Base-by-base conservation (phyloP, 306 rosid species). In the Parietaria judaica region DNA sequence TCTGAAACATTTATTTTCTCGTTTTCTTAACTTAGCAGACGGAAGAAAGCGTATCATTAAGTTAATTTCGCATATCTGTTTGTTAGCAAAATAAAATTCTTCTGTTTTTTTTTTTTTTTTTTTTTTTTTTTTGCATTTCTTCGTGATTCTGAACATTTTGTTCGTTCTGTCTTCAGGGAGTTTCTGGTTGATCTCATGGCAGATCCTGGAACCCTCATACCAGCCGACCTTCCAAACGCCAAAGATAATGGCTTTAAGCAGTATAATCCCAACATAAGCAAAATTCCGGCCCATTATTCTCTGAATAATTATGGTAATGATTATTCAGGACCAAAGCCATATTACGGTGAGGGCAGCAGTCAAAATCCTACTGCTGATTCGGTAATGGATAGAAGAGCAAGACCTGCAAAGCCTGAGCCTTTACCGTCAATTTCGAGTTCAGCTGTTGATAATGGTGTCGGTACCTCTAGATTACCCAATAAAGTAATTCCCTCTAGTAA, bases 171-270 rank as follows among this genome's bases (percentile, higher is more conserved):
- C 73, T 78, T 74, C 88, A 94, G 99, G 88, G 99, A 94, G 80
- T 94, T 82, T 84, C 79, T 94, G 83, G 95, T 94, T 81, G 99
- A 94, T 82, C 90, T 94, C 70, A 94, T 94, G 99, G 95, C 87
- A 70, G 97, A 87, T 64, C 99, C 99, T 60, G 99, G 99, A 74
- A 84, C 90, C 13, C 90, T 94, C 61, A 73, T 94, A 68, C 99
- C 99, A 41, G 84, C 87, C 69, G 99, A 94, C 70, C 69, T 76
- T 70, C 80, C 74, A 73, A 94, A 58, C 69, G 74, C 80, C 54
- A 84, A 74, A 63, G 99, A 86, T 47, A 68, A 72, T 58, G 61
- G 70, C 60, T 67, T 74, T 39, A 86, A 70, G 79, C 70, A 91
- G 51, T 77, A 64, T 70, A 82, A 82, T 76, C 89, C 83, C 38